Evolutionary conservation across 2,329 filamentous ascomycete species (phyloP).

Genomic region (Epichloe hybrida): DNA sequence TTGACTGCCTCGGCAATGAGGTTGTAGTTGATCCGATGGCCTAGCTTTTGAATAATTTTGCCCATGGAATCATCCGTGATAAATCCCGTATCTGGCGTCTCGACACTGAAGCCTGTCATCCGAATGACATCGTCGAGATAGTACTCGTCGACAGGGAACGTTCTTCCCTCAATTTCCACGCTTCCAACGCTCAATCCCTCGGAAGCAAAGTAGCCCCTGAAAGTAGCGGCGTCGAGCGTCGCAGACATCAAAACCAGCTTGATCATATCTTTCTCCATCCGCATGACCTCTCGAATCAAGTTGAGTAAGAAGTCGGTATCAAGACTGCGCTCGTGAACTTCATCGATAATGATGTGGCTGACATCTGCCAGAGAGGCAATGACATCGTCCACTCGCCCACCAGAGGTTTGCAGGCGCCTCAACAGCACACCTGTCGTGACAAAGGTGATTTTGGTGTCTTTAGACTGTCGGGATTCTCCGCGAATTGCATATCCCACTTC

Average conservation of each 20-base stretch:
- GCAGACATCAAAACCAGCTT: slow-evolving; percentile 95
- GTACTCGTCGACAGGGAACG: slow-evolving; percentile 78
- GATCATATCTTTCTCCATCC: slow-evolving; percentile 59
- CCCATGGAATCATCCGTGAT: slow-evolving; percentile 45
- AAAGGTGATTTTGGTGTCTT: slow-evolving; percentile 78
- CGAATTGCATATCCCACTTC: slow-evolving; percentile 89
- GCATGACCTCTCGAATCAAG: slow-evolving; percentile 70
- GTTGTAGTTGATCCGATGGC: slow-evolving; percentile 83
- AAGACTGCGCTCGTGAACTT: slow-evolving; percentile 88
- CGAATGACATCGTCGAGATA: slow-evolving; percentile 81
- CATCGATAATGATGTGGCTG: slow-evolving; percentile 89
- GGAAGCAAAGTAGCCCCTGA: slow-evolving; percentile 68
- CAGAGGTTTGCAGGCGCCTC: slow-evolving; percentile 79
- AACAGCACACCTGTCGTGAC: slow-evolving; percentile 91
- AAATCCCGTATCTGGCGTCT: slow-evolving; percentile 31
- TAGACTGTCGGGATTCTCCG: slow-evolving; percentile 67
- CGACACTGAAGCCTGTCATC: slow-evolving; percentile 56
- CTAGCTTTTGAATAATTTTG: slow-evolving; percentile 57
- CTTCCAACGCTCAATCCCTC: slow-evolving; percentile 56
- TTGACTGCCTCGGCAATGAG: slow-evolving; percentile 69
- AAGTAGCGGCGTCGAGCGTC: slow-evolving; percentile 78
- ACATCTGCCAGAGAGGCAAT: slow-evolving; percentile 74
- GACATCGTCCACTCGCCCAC: slow-evolving; percentile 66
- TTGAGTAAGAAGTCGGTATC: slow-evolving; percentile 92
- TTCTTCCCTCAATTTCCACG: slow-evolving; percentile 79